These are phyloP conservation scores for Cryptomeria japonica DNA, from an alignment of 75 land plant genomes.

Conservation along the genomic window DNA sequence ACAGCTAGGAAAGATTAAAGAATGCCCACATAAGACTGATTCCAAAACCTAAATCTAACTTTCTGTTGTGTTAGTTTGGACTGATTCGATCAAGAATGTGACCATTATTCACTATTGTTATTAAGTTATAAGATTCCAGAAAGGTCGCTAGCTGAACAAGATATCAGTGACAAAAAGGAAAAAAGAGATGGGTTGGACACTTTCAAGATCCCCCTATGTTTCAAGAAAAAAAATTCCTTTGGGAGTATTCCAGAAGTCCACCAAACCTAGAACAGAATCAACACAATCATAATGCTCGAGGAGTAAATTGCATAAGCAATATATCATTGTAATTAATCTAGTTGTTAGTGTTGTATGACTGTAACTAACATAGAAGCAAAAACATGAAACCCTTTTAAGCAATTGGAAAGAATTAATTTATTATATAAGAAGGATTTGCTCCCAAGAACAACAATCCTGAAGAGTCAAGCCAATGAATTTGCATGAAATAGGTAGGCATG, in stretches of 20 bases:
- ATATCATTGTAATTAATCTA: no score
- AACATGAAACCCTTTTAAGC: not conserved
- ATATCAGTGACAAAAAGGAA: not conserved
- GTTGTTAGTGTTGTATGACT: no score
- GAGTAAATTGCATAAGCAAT: no score
- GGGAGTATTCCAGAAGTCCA: no score
- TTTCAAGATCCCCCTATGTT: not conserved
- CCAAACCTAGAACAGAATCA: no score
- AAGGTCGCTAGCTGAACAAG: not conserved
- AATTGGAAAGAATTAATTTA: not conserved
- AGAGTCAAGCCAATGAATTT: not conserved
- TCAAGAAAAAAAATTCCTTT: not conserved
- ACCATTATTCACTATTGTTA: not conserved
- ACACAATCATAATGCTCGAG: no score
- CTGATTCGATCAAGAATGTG: not conserved
- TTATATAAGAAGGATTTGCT: no score
- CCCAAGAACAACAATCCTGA: not conserved
- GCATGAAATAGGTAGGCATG: not conserved
- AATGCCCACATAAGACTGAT: not conserved
- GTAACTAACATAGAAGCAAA: no score
- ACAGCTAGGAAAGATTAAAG: no score
- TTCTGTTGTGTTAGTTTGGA: not conserved
- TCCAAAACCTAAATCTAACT: not conserved
- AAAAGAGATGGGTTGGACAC: not conserved
- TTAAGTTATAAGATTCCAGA: not conserved